These are phyloP conservation scores for Blastobotrys petasosporus DNA, from an alignment of 1,139 yeast species.

Conservation along the genomic window DNA sequence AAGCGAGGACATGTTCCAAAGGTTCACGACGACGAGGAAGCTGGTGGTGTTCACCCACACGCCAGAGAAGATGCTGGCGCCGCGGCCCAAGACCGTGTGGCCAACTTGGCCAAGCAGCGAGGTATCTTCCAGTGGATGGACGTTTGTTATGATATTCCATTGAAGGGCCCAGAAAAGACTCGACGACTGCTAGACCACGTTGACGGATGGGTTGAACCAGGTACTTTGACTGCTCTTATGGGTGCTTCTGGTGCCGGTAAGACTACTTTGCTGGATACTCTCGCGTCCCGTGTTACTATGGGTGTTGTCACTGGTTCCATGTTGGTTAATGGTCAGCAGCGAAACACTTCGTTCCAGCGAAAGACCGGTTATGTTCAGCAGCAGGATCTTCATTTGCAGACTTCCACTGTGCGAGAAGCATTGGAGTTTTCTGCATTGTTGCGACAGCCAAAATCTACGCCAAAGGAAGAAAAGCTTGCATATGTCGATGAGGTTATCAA, in stretches of 20 bases:
- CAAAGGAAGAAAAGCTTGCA: conserved; percentile 44
- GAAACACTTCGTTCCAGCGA: conserved; percentile 49
- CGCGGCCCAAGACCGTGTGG: conserved; percentile 17
- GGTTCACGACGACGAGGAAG: conserved; percentile 26
- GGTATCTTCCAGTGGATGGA: conserved; percentile 75
- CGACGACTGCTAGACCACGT: conserved; percentile 47
- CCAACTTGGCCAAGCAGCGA: conserved; percentile 21
- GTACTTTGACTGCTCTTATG: conserved; percentile 55
- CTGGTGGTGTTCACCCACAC: conserved; percentile 14
- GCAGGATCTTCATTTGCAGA: conserved; percentile 53
- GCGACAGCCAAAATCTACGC: conserved; percentile 45
- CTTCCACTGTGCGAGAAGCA: conserved; percentile 56
- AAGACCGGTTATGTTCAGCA: conserved; percentile 61
- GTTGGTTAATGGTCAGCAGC: conserved; percentile 50
- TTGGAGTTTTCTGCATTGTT: conserved; percentile 52
- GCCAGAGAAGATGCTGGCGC: conserved; percentile 8
- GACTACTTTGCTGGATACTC: conserved; percentile 51
- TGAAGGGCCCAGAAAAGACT: conserved; percentile 49
- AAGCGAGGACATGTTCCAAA: conserved; percentile 41
- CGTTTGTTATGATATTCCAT: conserved; percentile 65
- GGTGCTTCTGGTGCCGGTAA: conserved; percentile 67
- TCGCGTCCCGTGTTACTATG: conserved; percentile 51
- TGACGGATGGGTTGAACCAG: conserved; percentile 58
- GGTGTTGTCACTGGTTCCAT: conserved; percentile 58
- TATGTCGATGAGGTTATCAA: conserved; percentile 52